Percentiles rank a stretch among this genome's conserved stretches.
These are phyloP conservation scores for Trichoderma asperelloides DNA, from an alignment of 495 filamentous ascomycete genomes.

Conservation along the genomic window DNA sequence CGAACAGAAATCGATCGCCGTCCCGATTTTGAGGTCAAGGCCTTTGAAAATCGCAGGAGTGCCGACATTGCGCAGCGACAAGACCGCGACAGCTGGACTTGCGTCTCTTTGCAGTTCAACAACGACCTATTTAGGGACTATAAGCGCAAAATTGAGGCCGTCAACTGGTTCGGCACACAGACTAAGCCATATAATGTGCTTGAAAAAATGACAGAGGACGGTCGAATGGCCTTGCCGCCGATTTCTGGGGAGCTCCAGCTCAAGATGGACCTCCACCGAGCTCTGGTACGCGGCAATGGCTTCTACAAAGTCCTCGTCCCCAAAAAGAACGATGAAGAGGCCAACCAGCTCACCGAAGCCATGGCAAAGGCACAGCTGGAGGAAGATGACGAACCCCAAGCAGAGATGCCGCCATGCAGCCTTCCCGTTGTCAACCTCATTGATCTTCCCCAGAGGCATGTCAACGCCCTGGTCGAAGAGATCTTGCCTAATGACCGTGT, in stretches of 20 bases:
- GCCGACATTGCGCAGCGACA: not conserved
- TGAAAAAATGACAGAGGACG: not conserved
- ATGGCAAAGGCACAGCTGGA: not conserved
- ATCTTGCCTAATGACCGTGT: slow-evolving; percentile 4
- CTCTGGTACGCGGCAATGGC: slow-evolving; percentile 6
- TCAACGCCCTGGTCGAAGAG: not conserved
- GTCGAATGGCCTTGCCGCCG: not conserved
- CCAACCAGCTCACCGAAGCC: not conserved
- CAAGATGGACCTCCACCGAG: slow-evolving; percentile 10
- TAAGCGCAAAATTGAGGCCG: not conserved
- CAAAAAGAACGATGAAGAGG: not conserved
- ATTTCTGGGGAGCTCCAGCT: not conserved
- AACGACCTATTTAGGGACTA: not conserved
- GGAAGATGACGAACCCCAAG: not conserved
- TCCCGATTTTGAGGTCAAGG: not conserved
- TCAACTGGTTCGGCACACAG: not conserved
- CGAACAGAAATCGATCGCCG: not conserved
- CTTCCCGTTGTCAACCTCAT: slow-evolving; percentile 5
- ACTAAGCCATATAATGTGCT: not conserved
- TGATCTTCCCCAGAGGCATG: not conserved
- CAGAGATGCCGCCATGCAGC: not conserved
- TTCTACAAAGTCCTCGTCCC: slow-evolving; percentile 4
- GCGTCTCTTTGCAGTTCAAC: not conserved
- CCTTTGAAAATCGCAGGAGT: not conserved
- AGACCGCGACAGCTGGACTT: not conserved